Evolutionary conservation across 2,329 filamentous ascomycete species (phyloP).

Genomic region (Pezicula neosporulosa): DNA sequence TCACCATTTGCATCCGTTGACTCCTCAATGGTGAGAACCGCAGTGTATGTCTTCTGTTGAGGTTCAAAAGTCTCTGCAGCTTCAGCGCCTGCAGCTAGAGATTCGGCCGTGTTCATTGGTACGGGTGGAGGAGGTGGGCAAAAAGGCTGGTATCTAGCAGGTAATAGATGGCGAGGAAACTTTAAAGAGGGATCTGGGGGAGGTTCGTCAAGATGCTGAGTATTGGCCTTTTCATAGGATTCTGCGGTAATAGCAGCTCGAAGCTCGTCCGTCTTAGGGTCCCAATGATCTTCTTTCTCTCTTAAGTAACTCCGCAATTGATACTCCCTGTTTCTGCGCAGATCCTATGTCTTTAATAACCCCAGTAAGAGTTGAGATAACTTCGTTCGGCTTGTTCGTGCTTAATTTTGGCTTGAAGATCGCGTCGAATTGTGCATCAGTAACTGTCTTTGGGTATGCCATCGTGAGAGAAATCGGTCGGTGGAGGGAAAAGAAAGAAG

Average conservation of each 20-base stretch:
- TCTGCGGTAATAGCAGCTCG: constrained; percentile 37
- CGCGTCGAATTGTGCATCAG: constrained; percentile 73
- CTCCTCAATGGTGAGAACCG: constrained; percentile 65
- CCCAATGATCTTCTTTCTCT: constrained; percentile 21
- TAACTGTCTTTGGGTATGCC: constrained; percentile 70
- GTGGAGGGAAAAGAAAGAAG: constrained; percentile 94
- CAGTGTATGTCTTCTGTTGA: constrained; percentile 57
- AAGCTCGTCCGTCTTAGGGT: constrained; percentile 29
- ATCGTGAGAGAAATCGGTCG: constrained; percentile 87
- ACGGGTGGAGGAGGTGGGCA: constrained; percentile 77
- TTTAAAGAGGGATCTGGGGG: constrained; percentile 47
- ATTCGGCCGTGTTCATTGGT: constrained; percentile 44
- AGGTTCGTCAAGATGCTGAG: constrained; percentile 50
- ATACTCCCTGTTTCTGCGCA: constrained; percentile 50
- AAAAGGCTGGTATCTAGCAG: constrained; percentile 74
- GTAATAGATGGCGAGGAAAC: constrained; percentile 65
- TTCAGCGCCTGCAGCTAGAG: constrained; percentile 33
- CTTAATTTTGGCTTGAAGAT: constrained; percentile 67
- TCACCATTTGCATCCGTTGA: constrained; percentile 57
- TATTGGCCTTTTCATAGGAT: constrained; percentile 43
- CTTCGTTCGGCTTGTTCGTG: constrained; percentile 47
- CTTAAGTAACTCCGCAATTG: constrained; percentile 7
- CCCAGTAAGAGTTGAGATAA: constrained; percentile 63
- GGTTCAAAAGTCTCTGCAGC: constrained; percentile 34
- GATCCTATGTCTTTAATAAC: constrained; percentile 58